Evolutionary conservation across 257 asterid genomes (phyloP).

Genomic region (Parsonsia alboflavescens): DNA sequence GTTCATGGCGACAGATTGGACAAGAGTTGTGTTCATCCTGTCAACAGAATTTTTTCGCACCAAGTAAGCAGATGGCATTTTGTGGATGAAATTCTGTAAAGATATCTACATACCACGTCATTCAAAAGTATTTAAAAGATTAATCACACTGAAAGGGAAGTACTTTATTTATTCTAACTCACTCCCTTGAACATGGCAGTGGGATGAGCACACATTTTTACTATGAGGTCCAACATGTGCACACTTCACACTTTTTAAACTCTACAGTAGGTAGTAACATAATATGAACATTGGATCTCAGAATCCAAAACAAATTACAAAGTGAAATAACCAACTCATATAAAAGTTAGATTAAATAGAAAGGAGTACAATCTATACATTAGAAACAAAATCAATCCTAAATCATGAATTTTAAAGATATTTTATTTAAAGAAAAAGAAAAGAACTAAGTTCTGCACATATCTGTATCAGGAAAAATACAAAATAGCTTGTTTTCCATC

Average conservation of each 20-base stretch:
- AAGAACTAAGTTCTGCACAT: neutral
- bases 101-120: neutral
- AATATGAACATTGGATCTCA: neutral
- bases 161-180: neutral
- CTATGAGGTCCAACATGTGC: neutral
- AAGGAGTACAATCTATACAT: neutral
- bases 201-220: neutral
- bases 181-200: neutral
- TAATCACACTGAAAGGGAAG: neutral
- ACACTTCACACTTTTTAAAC: neutral
- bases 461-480: neutral
- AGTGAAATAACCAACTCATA: neutral
- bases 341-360: neutral
- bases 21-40: conserved; percentile 96
- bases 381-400: neutral
- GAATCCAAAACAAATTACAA: neutral
- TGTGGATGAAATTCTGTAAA: neutral
- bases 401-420: neutral
- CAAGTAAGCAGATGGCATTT: conserved; percentile 2
- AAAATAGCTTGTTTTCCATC: neutral
- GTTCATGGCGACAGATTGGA: conserved; percentile 91
- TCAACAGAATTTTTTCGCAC: neutral
- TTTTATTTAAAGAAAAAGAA: too few species aligned
- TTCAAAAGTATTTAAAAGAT: too few species aligned
- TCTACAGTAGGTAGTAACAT: neutral